These are phyloP conservation scores for Bjerkandera adusta DNA, from an alignment of 1,284 basidiomycete species.

Conservation along the genomic window DNA sequence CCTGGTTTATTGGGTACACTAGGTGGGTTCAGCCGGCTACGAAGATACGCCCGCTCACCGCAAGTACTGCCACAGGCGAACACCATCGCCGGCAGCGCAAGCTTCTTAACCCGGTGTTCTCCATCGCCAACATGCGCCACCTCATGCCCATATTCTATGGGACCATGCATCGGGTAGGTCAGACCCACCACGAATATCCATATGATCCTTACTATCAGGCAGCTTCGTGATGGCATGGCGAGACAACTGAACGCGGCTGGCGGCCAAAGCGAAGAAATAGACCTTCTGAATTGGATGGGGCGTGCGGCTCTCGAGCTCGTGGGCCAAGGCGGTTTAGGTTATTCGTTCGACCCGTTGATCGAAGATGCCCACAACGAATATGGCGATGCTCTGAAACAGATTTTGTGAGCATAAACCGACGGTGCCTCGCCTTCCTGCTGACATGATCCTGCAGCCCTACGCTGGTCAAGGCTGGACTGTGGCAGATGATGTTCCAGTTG, in stretches of 20 bases:
- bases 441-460: too few relatives aligned
- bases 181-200: neutral
- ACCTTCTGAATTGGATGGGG: conserved; percentile 27
- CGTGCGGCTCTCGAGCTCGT: conserved; percentile 28
- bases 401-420: too few relatives aligned
- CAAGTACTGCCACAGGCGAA: too few relatives aligned
- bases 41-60: too few relatives aligned
- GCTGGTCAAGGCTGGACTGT: too few relatives aligned
- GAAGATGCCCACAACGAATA: conserved; percentile 20
- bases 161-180: neutral
- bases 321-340: conserved; percentile 27
- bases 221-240: conserved; percentile 18
- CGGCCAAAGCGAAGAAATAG: conserved; percentile 19
- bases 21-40: too few relatives aligned
- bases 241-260: neutral
- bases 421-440: too few relatives aligned
- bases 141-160: conserved; percentile 6
- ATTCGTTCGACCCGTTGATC: conserved; percentile 26
- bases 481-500: too few relatives aligned
- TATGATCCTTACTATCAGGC: too few relatives aligned
- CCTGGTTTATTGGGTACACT: too few relatives aligned
- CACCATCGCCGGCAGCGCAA: conserved; percentile 12
- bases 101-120: conserved; percentile 19
- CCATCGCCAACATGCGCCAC: conserved; percentile 15
- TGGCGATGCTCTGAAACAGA: conserved; percentile 24